Evolutionary conservation across 768 basidiomycete species (phyloP).

Genomic region (Boletus edulis): DNA sequence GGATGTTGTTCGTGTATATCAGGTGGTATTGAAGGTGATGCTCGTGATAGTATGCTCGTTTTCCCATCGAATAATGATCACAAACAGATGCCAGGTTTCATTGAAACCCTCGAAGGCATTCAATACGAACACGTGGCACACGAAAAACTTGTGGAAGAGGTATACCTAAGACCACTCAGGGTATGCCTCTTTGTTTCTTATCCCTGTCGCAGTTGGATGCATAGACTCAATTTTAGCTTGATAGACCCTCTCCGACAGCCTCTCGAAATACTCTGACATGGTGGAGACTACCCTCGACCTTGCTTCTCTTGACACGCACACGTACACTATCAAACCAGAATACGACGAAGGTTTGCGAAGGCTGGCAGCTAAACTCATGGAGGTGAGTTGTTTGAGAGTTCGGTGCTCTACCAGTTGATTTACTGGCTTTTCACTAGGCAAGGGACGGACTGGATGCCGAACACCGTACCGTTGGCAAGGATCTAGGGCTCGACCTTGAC

Average conservation of each 20-base stretch:
- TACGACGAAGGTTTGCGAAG: slow-evolving; percentile 77
- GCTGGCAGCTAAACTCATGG: slow-evolving; percentile 63
- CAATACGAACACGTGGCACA: slow-evolving; percentile 45
- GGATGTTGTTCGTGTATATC: slow-evolving; percentile 94
- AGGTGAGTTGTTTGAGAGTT: slow-evolving; percentile 34
- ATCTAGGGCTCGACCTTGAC: slow-evolving; percentile 80
- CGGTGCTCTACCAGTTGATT: background rate
- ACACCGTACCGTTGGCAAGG: slow-evolving; percentile 64
- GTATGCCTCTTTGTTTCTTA: slow-evolving; percentile 37
- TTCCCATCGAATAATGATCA: background rate
- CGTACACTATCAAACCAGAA: slow-evolving; percentile 89
- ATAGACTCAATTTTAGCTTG: background rate
- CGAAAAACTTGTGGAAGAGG: slow-evolving; percentile 59
- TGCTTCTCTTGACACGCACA: slow-evolving; percentile 78
- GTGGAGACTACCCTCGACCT: slow-evolving; percentile 96
- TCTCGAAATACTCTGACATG: slow-evolving; percentile 87
- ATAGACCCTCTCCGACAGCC: slow-evolving; percentile 61
- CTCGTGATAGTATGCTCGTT: background rate
- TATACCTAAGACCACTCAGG: slow-evolving; percentile 60
- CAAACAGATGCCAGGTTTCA: slow-evolving; percentile 71
- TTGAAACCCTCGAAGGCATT: slow-evolving; percentile 56
- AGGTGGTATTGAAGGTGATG: slow-evolving; percentile 79
- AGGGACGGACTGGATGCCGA: slow-evolving; percentile 83
- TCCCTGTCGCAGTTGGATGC: background rate
- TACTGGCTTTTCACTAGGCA: slow-evolving; percentile 33